Percentiles rank a stretch among this genome's conserved stretches.
Conservation (phyloP, 257 asterid species). For the Solanum bulbocastanum region DNA sequence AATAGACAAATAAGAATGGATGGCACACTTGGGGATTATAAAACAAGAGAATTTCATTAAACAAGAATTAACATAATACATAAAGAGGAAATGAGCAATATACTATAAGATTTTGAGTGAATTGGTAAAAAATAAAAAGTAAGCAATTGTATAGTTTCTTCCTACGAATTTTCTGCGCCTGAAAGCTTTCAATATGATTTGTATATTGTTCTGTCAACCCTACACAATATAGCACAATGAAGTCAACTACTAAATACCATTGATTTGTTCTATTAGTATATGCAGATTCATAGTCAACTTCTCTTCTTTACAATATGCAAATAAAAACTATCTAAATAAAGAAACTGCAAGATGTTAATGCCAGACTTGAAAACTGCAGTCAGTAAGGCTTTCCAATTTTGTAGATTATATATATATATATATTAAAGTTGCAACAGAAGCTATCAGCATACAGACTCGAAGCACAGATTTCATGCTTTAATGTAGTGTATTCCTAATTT, state of each 20-base stretch:
- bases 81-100: neutral
- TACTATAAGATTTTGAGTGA: neutral
- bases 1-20: neutral
- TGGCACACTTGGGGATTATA: neutral
- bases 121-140: neutral
- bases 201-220: neutral
- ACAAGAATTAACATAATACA: neutral
- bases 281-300: neutral
- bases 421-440: neutral
- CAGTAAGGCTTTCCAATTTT: neutral
- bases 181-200: neutral
- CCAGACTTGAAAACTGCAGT: neutral
- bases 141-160: neutral
- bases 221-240: neutral
- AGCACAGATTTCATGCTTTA: neutral
- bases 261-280: neutral
- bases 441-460: neutral
- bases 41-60: neutral
- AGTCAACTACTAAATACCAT: neutral
- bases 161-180: neutral
- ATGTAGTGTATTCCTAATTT: neutral
- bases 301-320: neutral
- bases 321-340: neutral
- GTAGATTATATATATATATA: neutral
- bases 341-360: neutral